These are phyloP conservation scores for Tetrahymena malaccensis DNA, from an alignment of 73 alveolate species.

Conservation along the genomic window DNA sequence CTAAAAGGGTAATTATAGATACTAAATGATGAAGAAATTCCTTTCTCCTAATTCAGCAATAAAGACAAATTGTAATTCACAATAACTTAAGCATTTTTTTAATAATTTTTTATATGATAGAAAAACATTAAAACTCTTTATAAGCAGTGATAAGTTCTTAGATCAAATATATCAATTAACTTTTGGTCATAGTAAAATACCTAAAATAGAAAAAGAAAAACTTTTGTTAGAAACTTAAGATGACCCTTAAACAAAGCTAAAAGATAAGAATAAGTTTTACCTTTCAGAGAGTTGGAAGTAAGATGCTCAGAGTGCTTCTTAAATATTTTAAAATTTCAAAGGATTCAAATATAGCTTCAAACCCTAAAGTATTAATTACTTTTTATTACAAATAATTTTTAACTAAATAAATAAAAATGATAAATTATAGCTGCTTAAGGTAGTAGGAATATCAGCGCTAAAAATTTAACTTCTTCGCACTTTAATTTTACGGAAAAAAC, in stretches of 20 bases:
- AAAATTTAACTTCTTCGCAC: background rate
- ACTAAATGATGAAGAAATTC: background rate
- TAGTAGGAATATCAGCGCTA: background rate
- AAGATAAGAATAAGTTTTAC: background rate
- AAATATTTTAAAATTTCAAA: background rate
- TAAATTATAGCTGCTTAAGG: background rate
- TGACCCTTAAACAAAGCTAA: background rate
- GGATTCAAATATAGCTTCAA: background rate
- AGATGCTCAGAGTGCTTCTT: background rate
- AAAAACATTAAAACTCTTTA: background rate
- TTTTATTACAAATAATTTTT: too few relatives aligned
- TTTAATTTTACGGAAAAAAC: background rate
- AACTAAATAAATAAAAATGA: too few relatives aligned
- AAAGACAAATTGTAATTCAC: constrained; percentile 12
- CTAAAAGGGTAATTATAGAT: background rate
- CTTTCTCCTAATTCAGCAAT: constrained; percentile 1
- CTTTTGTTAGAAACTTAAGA: background rate
- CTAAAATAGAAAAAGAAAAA: background rate
- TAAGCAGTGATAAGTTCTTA: constrained; percentile 20
- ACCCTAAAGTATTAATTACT: background rate
- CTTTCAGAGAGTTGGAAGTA: background rate
- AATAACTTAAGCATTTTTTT: too few relatives aligned
- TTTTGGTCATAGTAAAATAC: background rate
- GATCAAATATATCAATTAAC: constrained; percentile 19
- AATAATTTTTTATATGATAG: background rate